Conservation (phyloP, 2,329 filamentous ascomycete genomes). For the Talaromyces sp. region DNA sequence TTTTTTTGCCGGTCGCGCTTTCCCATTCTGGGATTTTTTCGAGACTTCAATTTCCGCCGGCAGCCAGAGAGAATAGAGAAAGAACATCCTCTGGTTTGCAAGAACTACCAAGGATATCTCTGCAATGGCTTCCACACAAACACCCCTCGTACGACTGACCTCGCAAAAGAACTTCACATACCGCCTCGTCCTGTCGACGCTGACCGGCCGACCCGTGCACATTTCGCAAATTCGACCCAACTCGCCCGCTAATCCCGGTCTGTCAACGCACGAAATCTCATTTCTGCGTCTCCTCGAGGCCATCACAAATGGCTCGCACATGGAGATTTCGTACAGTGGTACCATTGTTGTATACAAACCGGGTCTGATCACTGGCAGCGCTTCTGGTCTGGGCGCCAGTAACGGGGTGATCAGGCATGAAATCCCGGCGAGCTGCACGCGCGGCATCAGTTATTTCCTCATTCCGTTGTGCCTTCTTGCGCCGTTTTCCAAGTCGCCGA, state of each 20-base stretch:
- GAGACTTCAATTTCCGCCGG: slow-evolving; percentile 6
- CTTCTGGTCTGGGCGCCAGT: slow-evolving; percentile 62
- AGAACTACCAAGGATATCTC: slow-evolving; percentile 17
- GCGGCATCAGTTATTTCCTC: slow-evolving; percentile 88
- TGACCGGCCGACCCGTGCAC: slow-evolving; percentile 82
- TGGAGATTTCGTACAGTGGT: slow-evolving; percentile 95
- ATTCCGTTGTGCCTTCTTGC: slow-evolving; percentile 83
- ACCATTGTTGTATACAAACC: slow-evolving; percentile 90
- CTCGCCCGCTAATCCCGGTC: slow-evolving; percentile 79
- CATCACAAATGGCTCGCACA: slow-evolving; percentile 88
- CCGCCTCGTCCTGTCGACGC: slow-evolving; percentile 81
- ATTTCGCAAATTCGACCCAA: slow-evolving; percentile 90
- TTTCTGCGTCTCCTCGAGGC: slow-evolving; percentile 91
- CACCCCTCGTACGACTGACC: slow-evolving; percentile 64
- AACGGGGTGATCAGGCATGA: slow-evolving; percentile 70
- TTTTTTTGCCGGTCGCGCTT: slow-evolving; percentile 12
- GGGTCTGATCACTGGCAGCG: slow-evolving; percentile 82
- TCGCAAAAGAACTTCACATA: slow-evolving; percentile 77
- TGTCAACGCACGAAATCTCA: slow-evolving; percentile 88
- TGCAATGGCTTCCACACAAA: slow-evolving; percentile 38
- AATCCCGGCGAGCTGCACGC: slow-evolving; percentile 67
- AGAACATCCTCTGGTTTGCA: neutral
- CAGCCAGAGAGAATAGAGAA: neutral
- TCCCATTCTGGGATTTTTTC: slow-evolving; percentile 23
- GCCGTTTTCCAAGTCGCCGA: slow-evolving; percentile 84